Conservation (phyloP, 139 green algal genomes). For the Chlorella sorokiniana region DNA sequence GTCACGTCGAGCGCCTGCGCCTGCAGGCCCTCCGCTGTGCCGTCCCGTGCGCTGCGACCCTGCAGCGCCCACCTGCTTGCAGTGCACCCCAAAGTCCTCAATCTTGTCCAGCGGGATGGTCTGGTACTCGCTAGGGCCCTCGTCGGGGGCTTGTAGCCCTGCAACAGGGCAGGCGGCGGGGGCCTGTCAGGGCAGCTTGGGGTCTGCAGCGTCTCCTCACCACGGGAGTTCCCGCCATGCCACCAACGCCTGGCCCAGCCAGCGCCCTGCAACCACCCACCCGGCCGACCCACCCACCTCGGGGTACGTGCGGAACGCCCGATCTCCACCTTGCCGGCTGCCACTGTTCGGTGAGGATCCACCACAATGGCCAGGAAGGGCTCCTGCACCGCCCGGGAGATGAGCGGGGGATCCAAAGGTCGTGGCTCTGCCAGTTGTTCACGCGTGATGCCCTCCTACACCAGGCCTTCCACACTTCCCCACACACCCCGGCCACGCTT, state of each 20-base stretch:
- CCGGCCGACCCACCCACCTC: constrained; percentile 22
- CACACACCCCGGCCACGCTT: too few species aligned
- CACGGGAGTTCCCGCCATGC: too few species aligned
- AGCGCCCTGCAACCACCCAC: too few species aligned
- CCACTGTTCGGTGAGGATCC: constrained; percentile 95
- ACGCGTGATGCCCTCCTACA: too few species aligned
- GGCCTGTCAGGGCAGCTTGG: background rate
- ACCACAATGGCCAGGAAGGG: constrained; percentile 97
- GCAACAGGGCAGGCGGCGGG: background rate
- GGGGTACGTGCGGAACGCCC: constrained; percentile 91
- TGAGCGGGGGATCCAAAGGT: background rate
- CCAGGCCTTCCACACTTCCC: too few species aligned
- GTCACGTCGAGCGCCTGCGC: background rate
- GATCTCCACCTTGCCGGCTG: constrained; percentile 96
- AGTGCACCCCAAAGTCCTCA: constrained; percentile 96
- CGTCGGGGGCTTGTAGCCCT: constrained; percentile 88
- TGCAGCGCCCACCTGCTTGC: constrained; percentile 46
- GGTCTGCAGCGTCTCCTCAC: too few species aligned
- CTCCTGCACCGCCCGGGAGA: constrained; percentile 50
- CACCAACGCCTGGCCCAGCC: too few species aligned
- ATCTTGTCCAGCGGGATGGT: constrained; percentile 98
- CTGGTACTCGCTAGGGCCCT: constrained; percentile 91
- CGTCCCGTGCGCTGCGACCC: too few species aligned
- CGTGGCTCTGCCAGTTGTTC: too few species aligned
- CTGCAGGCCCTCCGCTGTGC: background rate